Evolutionary conservation across 352 stramenopile species (phyloP).

Genomic region (Globisporangium nunn): DNA sequence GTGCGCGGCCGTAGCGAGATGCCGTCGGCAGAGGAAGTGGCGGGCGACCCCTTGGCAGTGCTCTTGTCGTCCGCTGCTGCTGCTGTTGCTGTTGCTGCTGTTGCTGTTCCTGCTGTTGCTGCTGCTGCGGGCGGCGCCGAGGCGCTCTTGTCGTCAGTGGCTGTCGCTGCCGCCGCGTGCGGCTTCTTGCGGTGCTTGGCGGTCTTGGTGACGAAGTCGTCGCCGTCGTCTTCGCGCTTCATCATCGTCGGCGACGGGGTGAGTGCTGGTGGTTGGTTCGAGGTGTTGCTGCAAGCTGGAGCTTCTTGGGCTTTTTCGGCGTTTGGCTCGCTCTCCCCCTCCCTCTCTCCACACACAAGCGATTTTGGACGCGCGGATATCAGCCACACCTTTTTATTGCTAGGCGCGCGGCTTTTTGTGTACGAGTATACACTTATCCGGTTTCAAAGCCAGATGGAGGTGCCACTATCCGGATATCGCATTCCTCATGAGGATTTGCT

Average conservation of each 20-base stretch:
- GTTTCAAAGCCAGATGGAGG: too few species aligned
- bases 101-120: too few species aligned
- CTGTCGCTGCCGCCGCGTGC: constrained; percentile 7
- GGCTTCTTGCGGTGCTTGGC: constrained; percentile 69
- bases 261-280: background rate
- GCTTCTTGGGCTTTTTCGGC: background rate
- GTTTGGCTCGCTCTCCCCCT: too few species aligned
- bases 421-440: too few species aligned
- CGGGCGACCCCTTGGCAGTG: background rate
- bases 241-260: constrained; percentile 8
- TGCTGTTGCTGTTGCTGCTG: constrained; percentile 2
- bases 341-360: too few species aligned
- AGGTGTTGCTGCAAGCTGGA: background rate
- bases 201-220: constrained; percentile 76
- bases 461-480: too few species aligned
- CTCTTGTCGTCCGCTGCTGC: constrained; percentile 3
- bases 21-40: constrained; percentile 15
- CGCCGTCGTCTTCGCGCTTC: constrained; percentile 38
- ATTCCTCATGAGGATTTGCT: too few species aligned
- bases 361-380: too few species aligned
- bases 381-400: too few species aligned
- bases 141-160: constrained; percentile 1
- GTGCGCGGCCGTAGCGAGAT: constrained; percentile 80
- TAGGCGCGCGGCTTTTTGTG: too few species aligned
- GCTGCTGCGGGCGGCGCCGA: too few species aligned